A percentile compares a stretch with the other conserved stretches of the same genome.
Conservation (phyloP, 768 basidiomycete species). For the Calocybe indica region DNA sequence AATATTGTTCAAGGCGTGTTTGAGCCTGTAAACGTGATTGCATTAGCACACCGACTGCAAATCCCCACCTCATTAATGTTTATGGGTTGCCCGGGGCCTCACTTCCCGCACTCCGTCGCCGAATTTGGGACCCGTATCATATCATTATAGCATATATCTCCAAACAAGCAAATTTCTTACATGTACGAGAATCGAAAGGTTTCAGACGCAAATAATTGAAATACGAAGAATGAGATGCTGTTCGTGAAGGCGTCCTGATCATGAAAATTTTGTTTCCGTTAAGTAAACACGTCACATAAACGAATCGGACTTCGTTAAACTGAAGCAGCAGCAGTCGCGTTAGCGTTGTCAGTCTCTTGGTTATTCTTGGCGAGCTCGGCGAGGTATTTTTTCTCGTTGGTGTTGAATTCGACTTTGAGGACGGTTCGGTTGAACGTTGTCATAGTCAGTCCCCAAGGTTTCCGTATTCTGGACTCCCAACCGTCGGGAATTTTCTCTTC, state of each 20-base stretch:
- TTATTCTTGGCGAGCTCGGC: slow-evolving; percentile 1
- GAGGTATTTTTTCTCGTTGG: slow-evolving; percentile 28
- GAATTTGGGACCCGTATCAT: slow-evolving; percentile 52
- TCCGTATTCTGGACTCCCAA: slow-evolving; percentile 61
- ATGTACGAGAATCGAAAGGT: too few species aligned
- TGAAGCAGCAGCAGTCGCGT: too few species aligned
- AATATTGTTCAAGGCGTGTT: slow-evolving; percentile 40
- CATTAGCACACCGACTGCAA: slow-evolving; percentile 40
- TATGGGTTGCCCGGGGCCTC: slow-evolving; percentile 50
- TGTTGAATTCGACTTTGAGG: slow-evolving; percentile 32
- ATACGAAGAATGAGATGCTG: too few species aligned
- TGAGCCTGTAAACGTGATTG: slow-evolving; percentile 38
- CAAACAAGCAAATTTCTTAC: too few species aligned
- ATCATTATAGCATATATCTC: too few species aligned
- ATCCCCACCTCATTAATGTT: slow-evolving; percentile 57
- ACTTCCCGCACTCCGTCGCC: slow-evolving; percentile 34
- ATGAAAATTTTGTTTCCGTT: too few species aligned
- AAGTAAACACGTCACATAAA: too few species aligned
- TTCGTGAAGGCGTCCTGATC: too few species aligned
- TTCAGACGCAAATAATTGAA: too few species aligned
- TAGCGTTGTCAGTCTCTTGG: too few species aligned
- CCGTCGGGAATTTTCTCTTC: slow-evolving; percentile 69
- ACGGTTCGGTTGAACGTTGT: slow-evolving; percentile 45
- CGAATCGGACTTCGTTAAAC: too few species aligned
- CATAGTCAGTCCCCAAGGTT: slow-evolving; percentile 56